Percentiles rank a stretch among this genome's conserved stretches.
Conservation (phyloP, 2,329 filamentous ascomycete genomes). For the Hymenoscyphus fructigenus region DNA sequence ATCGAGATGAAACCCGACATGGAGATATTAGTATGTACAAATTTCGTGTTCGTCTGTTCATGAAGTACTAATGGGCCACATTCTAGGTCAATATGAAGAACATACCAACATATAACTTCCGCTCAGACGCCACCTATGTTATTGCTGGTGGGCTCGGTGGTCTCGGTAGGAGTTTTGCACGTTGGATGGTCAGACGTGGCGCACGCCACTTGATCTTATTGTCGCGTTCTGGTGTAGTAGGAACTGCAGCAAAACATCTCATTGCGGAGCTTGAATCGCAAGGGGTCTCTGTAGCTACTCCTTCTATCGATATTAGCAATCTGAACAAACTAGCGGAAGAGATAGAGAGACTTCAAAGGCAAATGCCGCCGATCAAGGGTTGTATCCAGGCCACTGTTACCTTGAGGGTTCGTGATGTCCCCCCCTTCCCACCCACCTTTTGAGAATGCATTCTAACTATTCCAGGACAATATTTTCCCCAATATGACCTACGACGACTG, state of each 20-base stretch:
- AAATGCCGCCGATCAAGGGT: constrained; percentile 40
- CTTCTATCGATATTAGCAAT: constrained; percentile 48
- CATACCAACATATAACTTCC: background rate
- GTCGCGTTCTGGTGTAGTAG: constrained; percentile 24
- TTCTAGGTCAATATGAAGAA: background rate
- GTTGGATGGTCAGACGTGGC: constrained; percentile 26
- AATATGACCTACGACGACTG: constrained; percentile 42
- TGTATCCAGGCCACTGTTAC: constrained; percentile 50
- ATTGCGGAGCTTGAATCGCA: constrained; percentile 15
- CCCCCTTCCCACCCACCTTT: too few species aligned
- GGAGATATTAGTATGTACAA: background rate
- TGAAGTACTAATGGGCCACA: background rate
- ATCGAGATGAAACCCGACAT: too few species aligned
- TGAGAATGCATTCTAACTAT: too few species aligned
- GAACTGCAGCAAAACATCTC: background rate
- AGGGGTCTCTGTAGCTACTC: constrained; percentile 44
- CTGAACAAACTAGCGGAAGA: constrained; percentile 20
- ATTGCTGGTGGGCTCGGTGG: constrained; percentile 35
- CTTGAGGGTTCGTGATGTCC: too few species aligned
- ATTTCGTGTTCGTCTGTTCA: too few species aligned
- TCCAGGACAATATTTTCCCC: constrained; percentile 19
- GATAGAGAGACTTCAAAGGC: background rate
- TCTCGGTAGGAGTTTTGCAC: constrained; percentile 28
- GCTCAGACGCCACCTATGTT: constrained; percentile 26
- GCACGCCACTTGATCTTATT: constrained; percentile 32